phyloP scores from a whole-genome alignment of 176 grass and related monocot species.

The Chrysopogon serrulatus region DNA sequence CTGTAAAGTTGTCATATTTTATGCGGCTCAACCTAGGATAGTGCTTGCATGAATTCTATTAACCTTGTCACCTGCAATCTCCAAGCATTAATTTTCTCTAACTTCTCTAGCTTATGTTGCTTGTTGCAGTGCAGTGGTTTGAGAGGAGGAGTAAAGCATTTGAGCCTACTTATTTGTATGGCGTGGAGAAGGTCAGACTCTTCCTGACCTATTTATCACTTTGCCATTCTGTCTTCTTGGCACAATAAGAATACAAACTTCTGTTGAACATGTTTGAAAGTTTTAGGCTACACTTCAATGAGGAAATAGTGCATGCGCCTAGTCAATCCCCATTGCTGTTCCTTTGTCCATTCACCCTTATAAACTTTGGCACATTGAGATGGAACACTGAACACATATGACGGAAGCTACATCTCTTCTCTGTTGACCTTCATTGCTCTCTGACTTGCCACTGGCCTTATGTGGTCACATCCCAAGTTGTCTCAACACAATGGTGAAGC shows the following conservation, averaged over 20 bases:
- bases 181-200: conserved; percentile 78
- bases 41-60: conserved; percentile 7
- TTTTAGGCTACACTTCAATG: not conserved
- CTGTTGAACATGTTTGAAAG: not conserved
- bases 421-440: not conserved
- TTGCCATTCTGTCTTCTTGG: conserved; percentile 1
- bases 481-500: not conserved
- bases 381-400: not conserved
- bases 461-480: not conserved
- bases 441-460: not conserved
- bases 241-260: conserved; percentile 1
- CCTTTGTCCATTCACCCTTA: not conserved
- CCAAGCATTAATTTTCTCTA: conserved; percentile 22
- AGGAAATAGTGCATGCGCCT: not conserved
- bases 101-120: conserved; percentile 40
- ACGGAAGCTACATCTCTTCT: not conserved
- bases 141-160: conserved; percentile 94
- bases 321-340: not conserved
- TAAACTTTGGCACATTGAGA: not conserved
- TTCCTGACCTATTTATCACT: conserved; percentile 20
- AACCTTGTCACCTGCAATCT: conserved; percentile 8
- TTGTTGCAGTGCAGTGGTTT: conserved; percentile 86
- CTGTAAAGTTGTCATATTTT: conserved; percentile 1
- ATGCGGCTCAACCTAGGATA: not conserved
- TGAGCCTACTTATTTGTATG: conserved; percentile 92